phyloP scores from a whole-genome alignment of 441 rosid genomes.

The Monsonia emarginata region DNA sequence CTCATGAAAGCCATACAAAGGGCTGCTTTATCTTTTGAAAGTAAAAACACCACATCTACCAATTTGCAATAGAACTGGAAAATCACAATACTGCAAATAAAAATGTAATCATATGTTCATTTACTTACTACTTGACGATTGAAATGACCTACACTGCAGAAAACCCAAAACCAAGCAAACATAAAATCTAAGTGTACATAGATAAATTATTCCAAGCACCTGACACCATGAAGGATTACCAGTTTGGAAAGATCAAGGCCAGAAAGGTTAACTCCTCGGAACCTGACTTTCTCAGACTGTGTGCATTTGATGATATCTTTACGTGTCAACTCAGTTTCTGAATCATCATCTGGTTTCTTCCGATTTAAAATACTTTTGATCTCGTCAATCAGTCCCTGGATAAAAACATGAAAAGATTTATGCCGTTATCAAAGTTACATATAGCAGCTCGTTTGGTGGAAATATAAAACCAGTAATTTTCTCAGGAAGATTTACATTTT shows the following conservation, averaged over 20 bases:
- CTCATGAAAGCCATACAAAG: not conserved
- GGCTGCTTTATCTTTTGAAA: not conserved
- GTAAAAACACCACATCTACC: not conserved
- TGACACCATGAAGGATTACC: constrained; percentile 34
- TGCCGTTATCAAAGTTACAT: not conserved
- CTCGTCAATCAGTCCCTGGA: constrained; percentile 64
- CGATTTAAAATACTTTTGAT: constrained; percentile 32
- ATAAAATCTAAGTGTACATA: not conserved
- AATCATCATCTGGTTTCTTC: constrained; percentile 48
- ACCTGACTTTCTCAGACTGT: constrained; percentile 64
- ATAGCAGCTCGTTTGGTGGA: not conserved
- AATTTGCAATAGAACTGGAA: not conserved
- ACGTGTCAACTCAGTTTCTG: constrained; percentile 58
- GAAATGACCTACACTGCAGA: not conserved
- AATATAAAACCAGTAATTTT: not conserved
- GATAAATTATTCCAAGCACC: constrained; percentile 8
- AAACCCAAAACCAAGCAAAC: constrained; percentile 2
- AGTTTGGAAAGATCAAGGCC: constrained; percentile 87
- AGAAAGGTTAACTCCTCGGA: constrained; percentile 80
- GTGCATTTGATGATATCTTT: constrained; percentile 78
- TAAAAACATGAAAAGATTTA: constrained; percentile 9
- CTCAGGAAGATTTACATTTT: not conserved
- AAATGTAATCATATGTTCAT: not conserved
- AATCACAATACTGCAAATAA: not conserved
- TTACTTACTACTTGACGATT: not conserved